Percentiles rank a stretch among this genome's conserved stretches.
phyloP scores from a whole-genome alignment of 805 yeast species.

The Priceomyces medius region DNA sequence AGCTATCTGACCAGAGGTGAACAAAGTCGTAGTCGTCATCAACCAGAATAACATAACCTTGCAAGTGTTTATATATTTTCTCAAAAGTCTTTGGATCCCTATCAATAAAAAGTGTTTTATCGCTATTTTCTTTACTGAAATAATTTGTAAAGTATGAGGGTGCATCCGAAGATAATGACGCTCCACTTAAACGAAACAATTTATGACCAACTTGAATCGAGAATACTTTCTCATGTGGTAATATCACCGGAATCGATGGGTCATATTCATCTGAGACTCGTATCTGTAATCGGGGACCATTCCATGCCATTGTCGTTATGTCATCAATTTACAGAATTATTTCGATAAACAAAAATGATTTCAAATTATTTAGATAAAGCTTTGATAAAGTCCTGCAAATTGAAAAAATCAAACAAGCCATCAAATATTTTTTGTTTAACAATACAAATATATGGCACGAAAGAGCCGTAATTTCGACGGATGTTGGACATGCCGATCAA shows the following conservation, averaged over 20 bases:
- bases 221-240: slow-evolving; percentile 71
- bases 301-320: neutral
- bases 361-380: too few relatives aligned
- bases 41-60: slow-evolving; percentile 73
- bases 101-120: slow-evolving; percentile 61
- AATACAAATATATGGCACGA: slow-evolving; percentile 16
- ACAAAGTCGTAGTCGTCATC: slow-evolving; percentile 59
- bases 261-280: slow-evolving; percentile 29
- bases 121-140: slow-evolving; percentile 47
- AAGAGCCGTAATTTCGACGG: slow-evolving; percentile 45
- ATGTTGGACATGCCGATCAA: slow-evolving; percentile 54
- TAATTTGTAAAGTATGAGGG: slow-evolving; percentile 85
- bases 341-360: too few relatives aligned
- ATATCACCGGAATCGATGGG: slow-evolving; percentile 47
- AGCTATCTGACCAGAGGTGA: slow-evolving; percentile 65
- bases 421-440: neutral
- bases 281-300: neutral
- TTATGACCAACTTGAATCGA: slow-evolving; percentile 68
- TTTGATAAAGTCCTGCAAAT: neutral
- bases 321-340: neutral
- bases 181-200: slow-evolving; percentile 70
- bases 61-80: slow-evolving; percentile 67
- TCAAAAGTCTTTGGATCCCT: slow-evolving; percentile 70
- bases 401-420: neutral
- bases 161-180: slow-evolving; percentile 79